Percentiles rank a stretch among this genome's conserved stretches.
Conservation (phyloP, 495 filamentous ascomycete species). For the Xylaria grammica region DNA sequence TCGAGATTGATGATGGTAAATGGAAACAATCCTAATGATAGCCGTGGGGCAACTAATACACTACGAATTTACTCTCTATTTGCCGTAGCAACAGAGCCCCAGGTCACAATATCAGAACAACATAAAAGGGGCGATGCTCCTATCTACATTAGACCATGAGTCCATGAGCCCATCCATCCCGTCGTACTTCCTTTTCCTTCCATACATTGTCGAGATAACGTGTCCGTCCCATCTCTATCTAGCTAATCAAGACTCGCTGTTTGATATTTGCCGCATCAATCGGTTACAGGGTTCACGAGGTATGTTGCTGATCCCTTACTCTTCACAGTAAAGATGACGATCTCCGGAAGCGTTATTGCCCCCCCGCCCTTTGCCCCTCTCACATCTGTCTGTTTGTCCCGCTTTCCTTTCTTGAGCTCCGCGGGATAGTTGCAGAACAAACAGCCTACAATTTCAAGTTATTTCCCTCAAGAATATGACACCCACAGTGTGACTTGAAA, state of each 20-base stretch:
- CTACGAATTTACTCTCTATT: not conserved
- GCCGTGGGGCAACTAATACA: conserved; percentile 10
- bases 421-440: not conserved
- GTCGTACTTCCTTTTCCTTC: not conserved
- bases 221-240: not conserved
- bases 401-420: not conserved
- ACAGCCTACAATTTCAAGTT: not conserved
- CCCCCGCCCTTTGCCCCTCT: conserved; percentile 3
- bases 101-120: not conserved
- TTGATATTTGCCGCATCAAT: not conserved
- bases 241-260: not conserved
- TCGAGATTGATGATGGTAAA: conserved; percentile 13
- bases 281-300: conserved; percentile 13
- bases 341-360: not conserved
- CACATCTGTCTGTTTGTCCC: conserved; percentile 4
- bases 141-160: no score
- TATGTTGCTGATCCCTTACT: conserved; percentile 19
- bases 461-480: not conserved
- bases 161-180: no score
- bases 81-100: conserved; percentile 1
- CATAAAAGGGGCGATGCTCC: not conserved
- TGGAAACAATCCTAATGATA: not conserved
- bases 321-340: not conserved
- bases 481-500: not conserved
- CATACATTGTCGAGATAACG: no score